Conservation (phyloP, 2,329 filamentous ascomycete genomes). For the Elsinoe batatas region DNA sequence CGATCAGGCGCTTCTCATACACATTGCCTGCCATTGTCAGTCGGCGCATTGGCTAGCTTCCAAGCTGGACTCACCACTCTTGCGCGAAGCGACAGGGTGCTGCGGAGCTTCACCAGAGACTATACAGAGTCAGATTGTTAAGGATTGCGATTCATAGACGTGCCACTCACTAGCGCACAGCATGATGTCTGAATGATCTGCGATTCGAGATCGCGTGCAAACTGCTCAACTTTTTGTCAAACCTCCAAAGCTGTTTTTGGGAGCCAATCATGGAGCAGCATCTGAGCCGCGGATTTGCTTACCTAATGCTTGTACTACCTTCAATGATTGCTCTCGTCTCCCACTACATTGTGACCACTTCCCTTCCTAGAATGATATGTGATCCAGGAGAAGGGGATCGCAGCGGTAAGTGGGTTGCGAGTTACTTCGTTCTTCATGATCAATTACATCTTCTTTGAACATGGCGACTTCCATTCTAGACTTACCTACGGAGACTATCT, state of each 20-base stretch:
- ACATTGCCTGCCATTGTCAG: slow-evolving; percentile 54
- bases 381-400: too few relatives aligned
- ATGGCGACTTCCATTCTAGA: not conserved
- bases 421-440: too few relatives aligned
- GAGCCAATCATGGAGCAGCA: not conserved
- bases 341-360: too few relatives aligned
- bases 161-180: slow-evolving; percentile 30
- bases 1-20: slow-evolving; percentile 90
- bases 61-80: slow-evolving; percentile 58
- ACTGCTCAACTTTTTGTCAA: not conserved
- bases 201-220: too few relatives aligned
- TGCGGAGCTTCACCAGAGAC: slow-evolving; percentile 96
- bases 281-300: not conserved
- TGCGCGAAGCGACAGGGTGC: slow-evolving; percentile 87
- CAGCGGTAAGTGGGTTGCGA: too few relatives aligned
- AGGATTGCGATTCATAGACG: not conserved
- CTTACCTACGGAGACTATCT: not conserved
- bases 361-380: too few relatives aligned
- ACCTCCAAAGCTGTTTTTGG: not conserved
- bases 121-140: slow-evolving; percentile 31
- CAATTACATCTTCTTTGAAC: too few relatives aligned
- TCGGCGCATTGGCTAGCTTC: slow-evolving; percentile 15
- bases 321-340: too few relatives aligned
- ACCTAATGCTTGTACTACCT: not conserved
- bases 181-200: slow-evolving; percentile 20